Base-by-base conservation (phyloP, 2,329 filamentous ascomycete genomes). In the Huntiella savannae region DNA sequence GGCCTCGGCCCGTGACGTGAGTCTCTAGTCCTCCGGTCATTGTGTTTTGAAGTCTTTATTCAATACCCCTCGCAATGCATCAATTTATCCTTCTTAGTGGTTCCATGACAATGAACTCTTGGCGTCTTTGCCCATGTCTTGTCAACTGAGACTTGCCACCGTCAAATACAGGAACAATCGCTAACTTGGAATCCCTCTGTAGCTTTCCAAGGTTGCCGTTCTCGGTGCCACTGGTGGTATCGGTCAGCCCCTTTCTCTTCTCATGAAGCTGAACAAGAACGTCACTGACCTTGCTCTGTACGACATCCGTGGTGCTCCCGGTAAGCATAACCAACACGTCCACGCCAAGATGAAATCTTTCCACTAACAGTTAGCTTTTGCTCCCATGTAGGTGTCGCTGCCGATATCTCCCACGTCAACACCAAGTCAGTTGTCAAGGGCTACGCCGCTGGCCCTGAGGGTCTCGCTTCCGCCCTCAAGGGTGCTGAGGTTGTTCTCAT, bases 371-470 rank as follows among this genome's bases (percentile, higher is more conserved):
- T 39, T 45, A 17, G 40, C 33, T 4, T 17, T 33, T 8, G 5
- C n/a, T 35, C 11, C 49, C 45, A 36, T 41, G 35, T 57, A 91
- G 88, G 88, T 80, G 91, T 98, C 66, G 91, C 88, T 58, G 91
- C 91, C 63, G 91, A 98, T 68, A 78, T 98, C 67, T 83, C 82
- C 61, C 91, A 98, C 75, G 86, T 98, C 77, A 96, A 96, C 80
- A 95, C 88, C 69, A 92, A 93, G 79, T 88, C 82, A 71, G 79
- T 67, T 58, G 88, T 96, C 66, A 87, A 74, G 59, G 91, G 91
- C 62, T 93, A 88, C 67, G 79, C 86, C 55, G 75, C 86, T 55
- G 80, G 73, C 53, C 70, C 80, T 52, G 70, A 72, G 50, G 84
- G 84, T 59, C 81, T 96, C 53, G 74, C 75, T 58, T 73, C 73